Evolutionary conservation across 306 rosid species (phyloP).

Genomic region (Pterocarpus santalinus): DNA sequence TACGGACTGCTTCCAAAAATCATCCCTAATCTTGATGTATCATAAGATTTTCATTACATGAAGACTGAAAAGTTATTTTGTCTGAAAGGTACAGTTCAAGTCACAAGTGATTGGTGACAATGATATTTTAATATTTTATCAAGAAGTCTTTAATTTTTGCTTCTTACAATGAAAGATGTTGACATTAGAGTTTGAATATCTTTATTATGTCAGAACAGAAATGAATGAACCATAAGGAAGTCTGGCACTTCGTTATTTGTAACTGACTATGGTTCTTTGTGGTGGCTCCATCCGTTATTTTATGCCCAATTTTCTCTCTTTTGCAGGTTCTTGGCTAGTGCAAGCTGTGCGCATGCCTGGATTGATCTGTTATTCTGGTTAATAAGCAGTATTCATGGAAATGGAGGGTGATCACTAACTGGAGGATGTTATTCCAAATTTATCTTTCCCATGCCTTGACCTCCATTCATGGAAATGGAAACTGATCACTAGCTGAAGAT

Average conservation of each 20-base stretch:
- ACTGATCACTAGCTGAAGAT: conserved; percentile 19
- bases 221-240: background rate
- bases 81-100: conserved; percentile 56
- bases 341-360: conserved; percentile 6
- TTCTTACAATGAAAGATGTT: background rate
- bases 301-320: conserved; percentile 23
- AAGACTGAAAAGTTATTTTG: conserved; percentile 46
- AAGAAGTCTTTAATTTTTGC: conserved; percentile 3
- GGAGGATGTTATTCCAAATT: conserved; percentile 11
- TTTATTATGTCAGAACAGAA: background rate
- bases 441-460: conserved; percentile 11
- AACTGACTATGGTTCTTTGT: background rate
- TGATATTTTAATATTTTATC: conserved; percentile 24
- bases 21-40: conserved; percentile 74
- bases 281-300: background rate
- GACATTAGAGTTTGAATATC: background rate
- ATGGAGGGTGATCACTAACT: conserved; percentile 21
- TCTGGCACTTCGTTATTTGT: background rate
- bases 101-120: conserved; percentile 20
- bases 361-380: conserved; percentile 36
- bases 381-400: background rate
- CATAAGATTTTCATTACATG: conserved; percentile 49
- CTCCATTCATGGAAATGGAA: conserved; percentile 27
- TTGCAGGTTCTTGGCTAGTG: conserved; percentile 31
- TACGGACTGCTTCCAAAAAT: conserved; percentile 75